phyloP scores from a whole-genome alignment of 148 eudicot species.

The Camellia granthamiana region DNA sequence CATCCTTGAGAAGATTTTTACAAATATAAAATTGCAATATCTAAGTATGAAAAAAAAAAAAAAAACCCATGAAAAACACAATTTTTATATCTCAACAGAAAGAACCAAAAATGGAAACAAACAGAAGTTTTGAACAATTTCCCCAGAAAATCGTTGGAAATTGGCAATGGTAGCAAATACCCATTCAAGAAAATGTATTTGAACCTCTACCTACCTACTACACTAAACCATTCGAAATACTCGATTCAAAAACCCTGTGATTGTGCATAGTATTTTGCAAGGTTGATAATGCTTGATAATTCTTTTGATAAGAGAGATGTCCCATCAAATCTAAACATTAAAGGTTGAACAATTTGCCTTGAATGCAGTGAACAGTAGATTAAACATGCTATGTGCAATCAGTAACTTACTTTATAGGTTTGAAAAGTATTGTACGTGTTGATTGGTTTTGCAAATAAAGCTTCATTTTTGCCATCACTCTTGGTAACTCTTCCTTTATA shows the following conservation, averaged over 20 bases:
- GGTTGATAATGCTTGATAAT: not conserved
- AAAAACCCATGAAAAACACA: not conserved
- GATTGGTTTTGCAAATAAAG: constrained; percentile 90
- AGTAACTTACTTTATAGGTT: constrained; percentile 82
- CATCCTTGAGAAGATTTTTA: not conserved
- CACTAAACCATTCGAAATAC: not conserved
- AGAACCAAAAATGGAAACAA: not conserved
- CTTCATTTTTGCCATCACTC: constrained; percentile 78
- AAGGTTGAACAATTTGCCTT: not conserved
- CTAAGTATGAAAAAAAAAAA: not conserved
- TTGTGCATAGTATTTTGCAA: not conserved
- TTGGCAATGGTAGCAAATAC: not conserved
- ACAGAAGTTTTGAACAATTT: not conserved
- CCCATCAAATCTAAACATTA: not conserved
- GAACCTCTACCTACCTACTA: not conserved
- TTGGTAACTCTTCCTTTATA: constrained; percentile 77
- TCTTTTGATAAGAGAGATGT: not conserved
- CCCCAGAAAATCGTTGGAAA: not conserved
- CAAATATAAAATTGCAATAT: not conserved
- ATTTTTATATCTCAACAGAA: not conserved
- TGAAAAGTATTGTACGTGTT: constrained; percentile 91
- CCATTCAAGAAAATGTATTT: not conserved
- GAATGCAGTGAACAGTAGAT: not conserved
- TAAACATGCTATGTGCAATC: not conserved
- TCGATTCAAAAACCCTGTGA: not conserved